These are phyloP conservation scores for Yamadazyma akitaensis DNA, from an alignment of 805 yeast species.

Conservation along the genomic window DNA sequence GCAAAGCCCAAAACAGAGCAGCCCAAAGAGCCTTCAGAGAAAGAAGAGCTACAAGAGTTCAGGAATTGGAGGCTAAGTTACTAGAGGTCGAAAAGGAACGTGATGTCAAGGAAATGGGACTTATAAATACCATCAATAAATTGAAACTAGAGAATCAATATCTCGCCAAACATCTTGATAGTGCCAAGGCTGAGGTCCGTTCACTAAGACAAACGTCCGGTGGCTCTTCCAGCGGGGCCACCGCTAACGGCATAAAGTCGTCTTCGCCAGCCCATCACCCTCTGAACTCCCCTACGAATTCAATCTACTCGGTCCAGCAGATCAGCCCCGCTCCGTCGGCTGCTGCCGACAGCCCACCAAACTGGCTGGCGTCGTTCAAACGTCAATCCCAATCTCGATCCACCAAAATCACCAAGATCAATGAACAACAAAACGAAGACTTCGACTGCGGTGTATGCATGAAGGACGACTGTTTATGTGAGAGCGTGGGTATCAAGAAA, in stretches of 20 bases:
- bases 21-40: constrained; percentile 91
- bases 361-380: not conserved
- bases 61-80: constrained; percentile 69
- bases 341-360: constrained; percentile 46
- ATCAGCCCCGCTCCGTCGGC: constrained; percentile 55
- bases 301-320: constrained; percentile 40
- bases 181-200: constrained; percentile 32
- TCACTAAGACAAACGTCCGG: constrained; percentile 9
- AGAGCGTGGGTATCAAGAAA: constrained; percentile 43
- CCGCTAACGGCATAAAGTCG: not conserved
- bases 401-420: constrained; percentile 4
- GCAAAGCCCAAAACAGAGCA: constrained; percentile 91
- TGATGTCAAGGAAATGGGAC: constrained; percentile 55
- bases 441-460: constrained; percentile 63
- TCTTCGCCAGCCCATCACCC: constrained; percentile 1
- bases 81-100: constrained; percentile 65
- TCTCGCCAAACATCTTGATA: constrained; percentile 42
- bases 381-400: not conserved
- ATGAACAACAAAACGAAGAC: constrained; percentile 18
- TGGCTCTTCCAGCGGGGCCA: not conserved
- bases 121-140: constrained; percentile 49
- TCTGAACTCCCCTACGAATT: constrained; percentile 28
- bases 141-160: constrained; percentile 44
- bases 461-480: constrained; percentile 70
- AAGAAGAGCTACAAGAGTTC: constrained; percentile 76